Conservation (phyloP, 495 filamentous ascomycete species). For the Rostrohypoxylon terebratum region DNA sequence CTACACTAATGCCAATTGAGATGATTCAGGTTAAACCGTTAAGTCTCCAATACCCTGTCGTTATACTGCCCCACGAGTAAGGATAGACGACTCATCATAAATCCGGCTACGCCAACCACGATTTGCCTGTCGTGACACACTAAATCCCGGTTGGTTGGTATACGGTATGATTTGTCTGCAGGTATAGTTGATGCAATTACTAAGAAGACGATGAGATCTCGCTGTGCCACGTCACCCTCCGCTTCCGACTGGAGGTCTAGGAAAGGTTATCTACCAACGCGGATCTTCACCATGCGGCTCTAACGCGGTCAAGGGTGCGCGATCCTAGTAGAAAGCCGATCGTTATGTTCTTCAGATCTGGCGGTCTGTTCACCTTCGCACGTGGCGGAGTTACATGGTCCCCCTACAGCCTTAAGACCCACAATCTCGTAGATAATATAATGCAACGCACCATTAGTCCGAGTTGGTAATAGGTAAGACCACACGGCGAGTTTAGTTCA, state of each 20-base stretch:
- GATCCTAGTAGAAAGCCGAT: constrained; percentile 27
- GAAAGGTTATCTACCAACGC: constrained; percentile 15
- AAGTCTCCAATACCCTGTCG: background rate
- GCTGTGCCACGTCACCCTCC: constrained; percentile 30
- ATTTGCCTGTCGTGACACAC: background rate
- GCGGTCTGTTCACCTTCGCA: constrained; percentile 38
- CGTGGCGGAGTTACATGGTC: constrained; percentile 40
- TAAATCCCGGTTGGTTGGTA: constrained; percentile 3
- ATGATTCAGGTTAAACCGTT: background rate
- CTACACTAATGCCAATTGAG: background rate
- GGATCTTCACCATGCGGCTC: constrained; percentile 31
- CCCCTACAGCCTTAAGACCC: constrained; percentile 39
- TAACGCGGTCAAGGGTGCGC: constrained; percentile 26
- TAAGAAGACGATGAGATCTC: background rate
- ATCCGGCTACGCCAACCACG: background rate
- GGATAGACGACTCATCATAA: background rate
- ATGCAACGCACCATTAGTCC: constrained; percentile 46
- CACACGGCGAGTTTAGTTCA: constrained; percentile 20
- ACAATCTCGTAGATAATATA: constrained; percentile 31
- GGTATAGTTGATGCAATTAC: constrained; percentile 8
- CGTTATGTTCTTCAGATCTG: constrained; percentile 7
- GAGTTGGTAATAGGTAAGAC: constrained; percentile 16
- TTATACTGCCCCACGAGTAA: background rate
- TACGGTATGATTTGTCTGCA: constrained; percentile 18
- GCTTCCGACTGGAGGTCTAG: constrained; percentile 26